Evolutionary conservation across 75 land plant species (phyloP).

Genomic region (Cryptomeria japonica): DNA sequence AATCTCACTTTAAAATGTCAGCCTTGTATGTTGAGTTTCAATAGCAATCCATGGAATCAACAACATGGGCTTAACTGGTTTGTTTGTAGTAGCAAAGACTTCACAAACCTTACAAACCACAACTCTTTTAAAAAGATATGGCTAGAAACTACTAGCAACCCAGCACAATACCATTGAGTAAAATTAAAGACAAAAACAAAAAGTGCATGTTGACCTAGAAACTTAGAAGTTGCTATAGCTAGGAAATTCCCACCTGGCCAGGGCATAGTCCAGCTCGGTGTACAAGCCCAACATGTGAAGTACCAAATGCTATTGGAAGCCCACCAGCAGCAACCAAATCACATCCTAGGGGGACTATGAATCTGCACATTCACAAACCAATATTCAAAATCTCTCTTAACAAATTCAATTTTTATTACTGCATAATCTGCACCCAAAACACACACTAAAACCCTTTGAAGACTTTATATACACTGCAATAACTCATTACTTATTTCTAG

Average conservation of each 20-base stretch:
- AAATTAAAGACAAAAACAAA: background rate
- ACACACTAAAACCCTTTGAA: too few species aligned
- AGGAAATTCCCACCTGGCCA: constrained; percentile 57
- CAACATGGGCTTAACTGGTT: too few species aligned
- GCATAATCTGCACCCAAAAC: background rate
- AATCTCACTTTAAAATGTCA: too few species aligned
- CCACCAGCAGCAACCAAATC: constrained; percentile 84
- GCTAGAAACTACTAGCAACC: background rate
- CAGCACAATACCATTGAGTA: background rate
- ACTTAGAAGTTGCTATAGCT: constrained; percentile 1
- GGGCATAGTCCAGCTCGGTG: constrained; percentile 78
- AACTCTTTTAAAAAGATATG: background rate
- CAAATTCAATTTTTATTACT: background rate
- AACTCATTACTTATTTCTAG: too few species aligned
- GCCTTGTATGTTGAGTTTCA: too few species aligned
- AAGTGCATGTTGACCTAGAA: background rate
- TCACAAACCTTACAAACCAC: too few species aligned
- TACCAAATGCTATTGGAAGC: constrained; percentile 93
- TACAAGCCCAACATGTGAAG: constrained; percentile 91
- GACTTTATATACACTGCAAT: too few species aligned
- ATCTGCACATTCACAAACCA: constrained; percentile 34
- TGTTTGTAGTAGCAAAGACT: too few species aligned
- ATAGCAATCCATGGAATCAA: too few species aligned
- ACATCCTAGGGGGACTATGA: constrained; percentile 81
- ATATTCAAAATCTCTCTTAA: constrained; percentile 1